Percentiles rank a stretch among this genome's conserved stretches.
These are phyloP conservation scores for Aspergillaceae sp. DNA, from an alignment of 2,329 filamentous ascomycete genomes.

Conservation along the genomic window DNA sequence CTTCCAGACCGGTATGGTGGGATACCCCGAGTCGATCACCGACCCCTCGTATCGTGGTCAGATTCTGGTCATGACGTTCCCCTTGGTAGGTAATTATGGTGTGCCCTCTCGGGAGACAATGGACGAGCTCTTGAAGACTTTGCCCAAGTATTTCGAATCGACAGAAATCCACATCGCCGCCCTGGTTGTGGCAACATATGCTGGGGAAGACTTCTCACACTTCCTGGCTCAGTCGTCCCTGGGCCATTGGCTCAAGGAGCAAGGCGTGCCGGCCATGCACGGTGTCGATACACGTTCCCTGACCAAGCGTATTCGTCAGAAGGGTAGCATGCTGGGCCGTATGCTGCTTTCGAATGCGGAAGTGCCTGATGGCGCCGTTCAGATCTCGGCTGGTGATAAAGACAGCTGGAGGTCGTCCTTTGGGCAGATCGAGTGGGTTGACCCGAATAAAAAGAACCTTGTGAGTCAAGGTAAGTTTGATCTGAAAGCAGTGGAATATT, in stretches of 20 bases:
- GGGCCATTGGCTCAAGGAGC: constrained; percentile 91
- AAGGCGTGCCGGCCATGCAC: constrained; percentile 87
- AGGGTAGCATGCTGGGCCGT: constrained; percentile 93
- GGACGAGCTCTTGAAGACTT: constrained; percentile 74
- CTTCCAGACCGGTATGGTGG: constrained; percentile 99
- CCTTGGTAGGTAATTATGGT: constrained; percentile 93
- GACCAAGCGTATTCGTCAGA: constrained; percentile 86
- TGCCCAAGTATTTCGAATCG: constrained; percentile 90
- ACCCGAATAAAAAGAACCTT: constrained; percentile 88
- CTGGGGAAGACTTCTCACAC: constrained; percentile 92
- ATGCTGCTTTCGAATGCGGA: constrained; percentile 64
- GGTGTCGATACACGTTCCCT: constrained; percentile 88
- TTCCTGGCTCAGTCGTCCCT: constrained; percentile 84
- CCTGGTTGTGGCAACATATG: constrained; percentile 82
- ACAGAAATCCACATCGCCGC: constrained; percentile 88
- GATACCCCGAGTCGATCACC: constrained; percentile 91
- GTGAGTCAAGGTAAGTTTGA: constrained; percentile 75
- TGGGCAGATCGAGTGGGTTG: constrained; percentile 75
- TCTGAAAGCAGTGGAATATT: not conserved
- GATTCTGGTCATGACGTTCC: constrained; percentile 94
- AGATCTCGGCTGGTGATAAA: constrained; percentile 26
- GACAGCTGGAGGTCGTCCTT: constrained; percentile 53
- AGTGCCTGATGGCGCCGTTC: constrained; percentile 31
- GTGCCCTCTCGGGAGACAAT: constrained; percentile 78
- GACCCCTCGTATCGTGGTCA: constrained; percentile 85